Percentiles rank a stretch among this genome's conserved stretches.
Evolutionary conservation across 768 basidiomycete genomes (phyloP).

Genomic region (Suillus decipiens): DNA sequence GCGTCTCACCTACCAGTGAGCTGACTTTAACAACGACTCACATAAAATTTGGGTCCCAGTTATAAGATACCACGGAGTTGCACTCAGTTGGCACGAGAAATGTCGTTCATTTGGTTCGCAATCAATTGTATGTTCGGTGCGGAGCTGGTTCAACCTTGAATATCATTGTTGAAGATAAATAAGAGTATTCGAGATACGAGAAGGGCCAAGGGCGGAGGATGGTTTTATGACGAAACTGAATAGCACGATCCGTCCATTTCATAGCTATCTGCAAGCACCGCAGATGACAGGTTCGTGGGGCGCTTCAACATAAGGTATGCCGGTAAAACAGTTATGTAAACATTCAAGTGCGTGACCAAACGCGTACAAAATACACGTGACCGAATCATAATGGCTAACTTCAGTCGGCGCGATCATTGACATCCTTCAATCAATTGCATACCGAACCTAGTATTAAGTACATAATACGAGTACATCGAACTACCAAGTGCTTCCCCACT

Average conservation of each 20-base stretch:
- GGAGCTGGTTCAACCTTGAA: not conserved
- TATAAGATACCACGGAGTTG: not conserved
- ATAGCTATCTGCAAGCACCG: not conserved
- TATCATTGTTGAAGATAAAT: not conserved
- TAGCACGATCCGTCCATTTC: not conserved
- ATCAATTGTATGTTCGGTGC: no score
- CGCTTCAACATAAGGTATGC: no score
- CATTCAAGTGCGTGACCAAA: no score
- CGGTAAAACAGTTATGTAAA: no score
- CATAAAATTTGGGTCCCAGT: not conserved
- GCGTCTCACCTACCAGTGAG: slow-evolving; percentile 5
- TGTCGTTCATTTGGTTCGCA: not conserved
- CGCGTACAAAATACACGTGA: not conserved
- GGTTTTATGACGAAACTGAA: not conserved
- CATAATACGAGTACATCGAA: not conserved
- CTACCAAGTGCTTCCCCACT: not conserved
- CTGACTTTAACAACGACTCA: not conserved
- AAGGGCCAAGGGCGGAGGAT: not conserved
- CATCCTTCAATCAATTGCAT: no score
- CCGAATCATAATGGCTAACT: not conserved
- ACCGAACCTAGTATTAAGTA: no score
- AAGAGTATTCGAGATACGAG: not conserved
- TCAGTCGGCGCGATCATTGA: no score
- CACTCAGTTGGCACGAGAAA: not conserved
- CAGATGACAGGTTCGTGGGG: no score